Evolutionary conservation across 768 basidiomycete species (phyloP), one percentile per base, ranked within the genome.

Genomic region (Russula brevipes): DNA sequence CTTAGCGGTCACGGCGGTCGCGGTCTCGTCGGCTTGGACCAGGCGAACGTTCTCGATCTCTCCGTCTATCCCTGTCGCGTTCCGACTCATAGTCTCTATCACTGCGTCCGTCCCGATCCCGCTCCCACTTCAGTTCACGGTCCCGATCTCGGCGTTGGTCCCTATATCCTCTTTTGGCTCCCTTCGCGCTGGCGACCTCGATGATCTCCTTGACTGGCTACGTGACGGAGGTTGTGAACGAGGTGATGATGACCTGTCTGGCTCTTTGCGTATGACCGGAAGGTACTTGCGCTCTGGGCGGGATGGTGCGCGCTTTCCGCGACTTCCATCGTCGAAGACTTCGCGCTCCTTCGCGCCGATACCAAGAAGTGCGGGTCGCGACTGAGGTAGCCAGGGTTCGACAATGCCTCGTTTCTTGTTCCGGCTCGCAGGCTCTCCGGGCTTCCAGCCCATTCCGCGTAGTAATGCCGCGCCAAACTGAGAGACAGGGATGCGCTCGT

Each of bases 371-470:
- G 94, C 87, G 0, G 96, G 94, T 16, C 97, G 82, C 2, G 89
- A 78, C 59, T 81, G 77, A 0, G 97, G 97, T 0, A 95, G 75
- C 72, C 92, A 94, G 1, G 94, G 88, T 68, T 93, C 85, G 2
- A 84, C 79, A 16, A 85, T 72, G 2, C 85, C 89, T 63, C 83
- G 77, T 56, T 74, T 74, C 60, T 67, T 85, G 49, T 82, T 79
- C 49, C 52, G 47, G 30, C 85, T 80, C 3, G 90, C 91, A 4
- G 87, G 85, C 4, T 82, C 82, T 0, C 90, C 89, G 41, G 89
- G 86, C 64, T 90, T 90, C 94, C 94, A 98, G 2, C 95, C 95
- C 97, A 98, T 98, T 0, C 96, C 96, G 50, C 94, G 83, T 4
- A 97, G 79, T 69, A 98, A 82, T 7, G 97, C 97, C 5, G 89